Conservation (phyloP, 2,329 filamentous ascomycete species). For the Xylaria sp. region DNA sequence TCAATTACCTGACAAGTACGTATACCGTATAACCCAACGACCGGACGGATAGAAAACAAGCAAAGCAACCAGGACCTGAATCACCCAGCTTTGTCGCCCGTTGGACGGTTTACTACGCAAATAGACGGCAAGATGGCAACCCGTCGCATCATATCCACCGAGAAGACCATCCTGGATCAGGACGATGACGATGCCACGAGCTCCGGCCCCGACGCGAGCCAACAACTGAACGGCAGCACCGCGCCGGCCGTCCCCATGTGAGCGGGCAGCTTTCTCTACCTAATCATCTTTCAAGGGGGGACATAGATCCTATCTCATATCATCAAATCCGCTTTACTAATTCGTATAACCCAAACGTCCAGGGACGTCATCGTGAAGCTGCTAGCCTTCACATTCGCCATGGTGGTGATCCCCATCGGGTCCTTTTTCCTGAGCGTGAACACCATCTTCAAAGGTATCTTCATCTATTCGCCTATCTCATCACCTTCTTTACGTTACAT, state of each 20-base stretch:
- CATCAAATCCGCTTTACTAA: slow-evolving; percentile 2
- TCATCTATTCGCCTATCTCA: background rate
- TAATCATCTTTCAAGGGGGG: background rate
- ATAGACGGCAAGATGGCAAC: slow-evolving; percentile 66
- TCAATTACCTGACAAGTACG: too few species aligned
- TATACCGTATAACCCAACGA: too few species aligned
- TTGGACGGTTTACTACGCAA: too few species aligned
- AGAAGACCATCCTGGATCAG: slow-evolving; percentile 68
- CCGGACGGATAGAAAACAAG: slow-evolving; percentile 4
- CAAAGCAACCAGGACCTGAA: too few species aligned
- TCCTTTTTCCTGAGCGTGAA: slow-evolving; percentile 85
- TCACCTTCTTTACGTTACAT: background rate
- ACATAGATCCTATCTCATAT: background rate
- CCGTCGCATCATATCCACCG: slow-evolving; percentile 64
- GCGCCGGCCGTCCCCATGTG: slow-evolving; percentile 83
- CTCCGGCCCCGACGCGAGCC: slow-evolving; percentile 47
- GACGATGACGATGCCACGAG: slow-evolving; percentile 50
- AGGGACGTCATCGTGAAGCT: slow-evolving; percentile 89
- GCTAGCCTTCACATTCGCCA: slow-evolving; percentile 85
- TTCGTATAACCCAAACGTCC: slow-evolving; percentile 5
- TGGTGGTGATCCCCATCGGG: slow-evolving; percentile 84
- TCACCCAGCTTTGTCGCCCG: too few species aligned
- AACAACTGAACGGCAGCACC: slow-evolving; percentile 66
- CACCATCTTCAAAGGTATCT: slow-evolving; percentile 73
- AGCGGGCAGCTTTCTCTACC: slow-evolving; percentile 39